phyloP scores from a whole-genome alignment of 495 filamentous ascomycete species.

The Penicillium salamii region DNA sequence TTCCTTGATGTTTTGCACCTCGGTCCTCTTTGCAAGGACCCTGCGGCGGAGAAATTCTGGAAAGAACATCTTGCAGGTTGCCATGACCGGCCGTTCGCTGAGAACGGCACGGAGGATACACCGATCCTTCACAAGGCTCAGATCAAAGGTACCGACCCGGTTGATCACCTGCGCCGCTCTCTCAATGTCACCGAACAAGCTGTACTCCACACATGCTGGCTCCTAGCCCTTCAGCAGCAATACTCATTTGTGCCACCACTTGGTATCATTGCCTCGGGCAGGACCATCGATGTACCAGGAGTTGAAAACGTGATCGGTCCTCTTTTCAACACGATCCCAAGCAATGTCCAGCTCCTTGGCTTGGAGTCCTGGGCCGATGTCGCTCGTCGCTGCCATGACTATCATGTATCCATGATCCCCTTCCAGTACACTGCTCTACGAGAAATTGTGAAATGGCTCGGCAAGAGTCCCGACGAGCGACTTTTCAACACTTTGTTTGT shows the following conservation, averaged over 20 bases:
- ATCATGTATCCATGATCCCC: slow-evolving; percentile 39
- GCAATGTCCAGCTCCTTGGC: slow-evolving; percentile 51
- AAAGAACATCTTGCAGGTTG: slow-evolving; percentile 46
- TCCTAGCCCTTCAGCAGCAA: slow-evolving; percentile 34
- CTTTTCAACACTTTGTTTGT: slow-evolving; percentile 52
- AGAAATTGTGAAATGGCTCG: slow-evolving; percentile 45
- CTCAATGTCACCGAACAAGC: slow-evolving; percentile 43
- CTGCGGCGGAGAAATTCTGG: slow-evolving; percentile 65
- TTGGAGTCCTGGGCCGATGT: slow-evolving; percentile 33
- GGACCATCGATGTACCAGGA: slow-evolving; percentile 47
- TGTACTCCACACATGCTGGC: slow-evolving; percentile 38
- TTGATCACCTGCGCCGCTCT: slow-evolving; percentile 22
- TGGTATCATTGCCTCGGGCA: slow-evolving; percentile 46
- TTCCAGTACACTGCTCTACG: slow-evolving; percentile 46
- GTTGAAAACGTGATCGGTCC: slow-evolving; percentile 75
- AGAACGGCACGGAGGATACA: slow-evolving; percentile 3
- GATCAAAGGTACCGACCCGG: slow-evolving; percentile 10
- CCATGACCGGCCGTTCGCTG: slow-evolving; percentile 26
- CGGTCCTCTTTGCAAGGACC: slow-evolving; percentile 42
- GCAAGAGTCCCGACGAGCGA: slow-evolving; percentile 31
- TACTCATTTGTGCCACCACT: slow-evolving; percentile 28
- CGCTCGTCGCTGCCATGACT: slow-evolving; percentile 33
- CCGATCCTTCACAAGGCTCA: slow-evolving; percentile 17
- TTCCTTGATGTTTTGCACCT: slow-evolving; percentile 43
- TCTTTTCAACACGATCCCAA: slow-evolving; percentile 84